phyloP scores from a whole-genome alignment of 2,329 filamentous ascomycete genomes.

The Myriosclerotinia duriaeana region DNA sequence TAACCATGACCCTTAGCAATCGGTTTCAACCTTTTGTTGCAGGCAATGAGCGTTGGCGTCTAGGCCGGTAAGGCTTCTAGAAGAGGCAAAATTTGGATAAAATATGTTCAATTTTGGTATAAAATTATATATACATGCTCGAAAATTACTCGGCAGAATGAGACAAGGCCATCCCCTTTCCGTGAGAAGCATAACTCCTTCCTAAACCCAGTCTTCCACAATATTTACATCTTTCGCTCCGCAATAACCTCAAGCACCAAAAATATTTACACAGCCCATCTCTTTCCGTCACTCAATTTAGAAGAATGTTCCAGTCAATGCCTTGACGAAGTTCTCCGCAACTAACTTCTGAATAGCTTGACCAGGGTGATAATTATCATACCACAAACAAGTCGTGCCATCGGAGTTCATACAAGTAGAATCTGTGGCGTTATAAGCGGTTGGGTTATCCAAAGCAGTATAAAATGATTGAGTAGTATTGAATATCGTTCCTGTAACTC shows the following conservation, averaged over 20 bases:
- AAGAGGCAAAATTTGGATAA: no score
- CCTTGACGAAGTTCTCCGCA: conserved; percentile 13
- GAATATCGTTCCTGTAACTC: neutral
- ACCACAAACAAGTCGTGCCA: conserved; percentile 20
- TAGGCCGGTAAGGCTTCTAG: no score
- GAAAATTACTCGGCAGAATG: no score
- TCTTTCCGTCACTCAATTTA: neutral
- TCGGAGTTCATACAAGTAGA: conserved; percentile 10
- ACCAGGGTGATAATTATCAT: conserved; percentile 19
- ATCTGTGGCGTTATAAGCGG: neutral
- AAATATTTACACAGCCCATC: neutral
- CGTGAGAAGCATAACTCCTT: neutral
- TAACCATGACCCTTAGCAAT: no score
- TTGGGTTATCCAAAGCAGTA: neutral
- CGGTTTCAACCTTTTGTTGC: no score
- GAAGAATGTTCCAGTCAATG: conserved; percentile 10
- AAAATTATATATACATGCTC: no score
- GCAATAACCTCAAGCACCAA: no score
- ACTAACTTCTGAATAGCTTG: conserved; percentile 18
- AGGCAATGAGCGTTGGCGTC: no score
- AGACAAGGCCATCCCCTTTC: neutral
- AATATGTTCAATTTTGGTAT: no score
- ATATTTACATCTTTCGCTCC: neutral
- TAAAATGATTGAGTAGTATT: conserved; percentile 12
- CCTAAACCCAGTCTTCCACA: neutral